Base-by-base conservation (phyloP, 768 basidiomycete genomes). In the Amanita subjunquillea region DNA sequence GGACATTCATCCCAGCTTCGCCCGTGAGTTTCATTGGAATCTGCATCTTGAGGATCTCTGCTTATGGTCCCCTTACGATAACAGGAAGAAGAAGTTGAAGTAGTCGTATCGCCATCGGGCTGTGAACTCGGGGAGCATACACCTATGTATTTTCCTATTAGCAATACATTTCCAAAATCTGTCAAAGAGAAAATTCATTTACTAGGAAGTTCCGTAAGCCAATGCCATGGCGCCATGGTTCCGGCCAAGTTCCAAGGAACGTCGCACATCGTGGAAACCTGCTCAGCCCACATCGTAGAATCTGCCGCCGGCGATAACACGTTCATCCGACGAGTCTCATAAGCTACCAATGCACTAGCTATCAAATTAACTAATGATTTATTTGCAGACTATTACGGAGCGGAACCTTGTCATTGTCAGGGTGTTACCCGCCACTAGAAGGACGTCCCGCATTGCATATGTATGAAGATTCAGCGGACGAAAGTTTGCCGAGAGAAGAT, bases 81-180 rank as follows among this genome's bases (percentile, higher is more conserved):
- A 55, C 62, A 88, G 86, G 55, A 95, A 95, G 85, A 94, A 95
- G 82, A 95, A 94, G 78, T 77, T 92, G 72, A 93, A 91, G 83
- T 88, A 87, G 80, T 80, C 62, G 58, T 55, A 37, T 45, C 23
- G 27, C 36, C 38, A n/a, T 20, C 30, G 9, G 10, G 29, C 29
- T 30, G 29, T 32, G 32, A 13, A 30, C 7, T 46, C 20, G 23
- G 36, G 27, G 27, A 23, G 32, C n/a, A 9, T 9, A 15, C 27
- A 8, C 13, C 38, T 30, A 50, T 50, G 48, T 50, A 50, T 50
- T 40, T 39, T 50, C 37, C 13, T 27, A 25, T 9, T 37, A 38
- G 22, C 25, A 50, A 40, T 49, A n/a, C 34, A 22, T 13, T 39
- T 6, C 9, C 48, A 38, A 22, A 37, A 4, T 32, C 4, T 32